Percentiles rank a stretch among this genome's conserved stretches.
Evolutionary conservation across 768 basidiomycete genomes (phyloP).

Genomic region (Auriscalpium microsporum): DNA sequence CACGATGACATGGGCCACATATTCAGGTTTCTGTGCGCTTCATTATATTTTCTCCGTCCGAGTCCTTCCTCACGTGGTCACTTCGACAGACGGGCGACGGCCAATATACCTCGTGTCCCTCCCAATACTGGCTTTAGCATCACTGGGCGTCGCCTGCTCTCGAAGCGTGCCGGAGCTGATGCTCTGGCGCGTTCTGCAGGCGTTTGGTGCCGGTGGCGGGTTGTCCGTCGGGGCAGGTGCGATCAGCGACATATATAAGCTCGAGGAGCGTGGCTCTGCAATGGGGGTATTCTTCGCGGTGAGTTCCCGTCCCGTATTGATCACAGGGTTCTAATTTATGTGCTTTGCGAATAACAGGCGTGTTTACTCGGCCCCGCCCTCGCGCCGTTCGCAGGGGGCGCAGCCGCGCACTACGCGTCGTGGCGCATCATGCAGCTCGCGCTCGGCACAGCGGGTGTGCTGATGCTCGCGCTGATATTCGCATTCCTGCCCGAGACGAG

Average conservation of each 20-base stretch:
- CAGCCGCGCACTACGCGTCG: slow-evolving; percentile 49
- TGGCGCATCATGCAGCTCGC: slow-evolving; percentile 54
- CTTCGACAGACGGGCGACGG: slow-evolving; percentile 52
- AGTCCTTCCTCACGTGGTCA: not conserved
- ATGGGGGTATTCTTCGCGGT: slow-evolving; percentile 55
- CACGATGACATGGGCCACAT: slow-evolving; percentile 6
- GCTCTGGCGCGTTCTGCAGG: slow-evolving; percentile 57
- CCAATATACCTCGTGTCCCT: slow-evolving; percentile 50
- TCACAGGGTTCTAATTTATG: not conserved
- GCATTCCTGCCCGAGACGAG: slow-evolving; percentile 59
- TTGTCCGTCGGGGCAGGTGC: slow-evolving; percentile 50
- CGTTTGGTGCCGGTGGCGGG: slow-evolving; percentile 53
- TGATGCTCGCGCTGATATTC: slow-evolving; percentile 32
- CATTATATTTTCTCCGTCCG: not conserved
- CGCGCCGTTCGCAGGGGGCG: slow-evolving; percentile 52
- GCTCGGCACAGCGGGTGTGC: slow-evolving; percentile 33
- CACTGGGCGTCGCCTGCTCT: slow-evolving; percentile 49
- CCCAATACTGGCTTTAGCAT: slow-evolving; percentile 50
- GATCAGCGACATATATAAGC: slow-evolving; percentile 57
- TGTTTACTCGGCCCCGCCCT: slow-evolving; percentile 51
- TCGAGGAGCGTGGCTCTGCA: slow-evolving; percentile 53
- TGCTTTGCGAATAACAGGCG: slow-evolving; percentile 26
- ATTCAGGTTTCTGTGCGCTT: slow-evolving; percentile 1
- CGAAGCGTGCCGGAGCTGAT: slow-evolving; percentile 38
- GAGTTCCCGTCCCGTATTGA: not conserved